Conservation (phyloP, 495 filamentous ascomycete genomes). For the Sabuloglossum arenarium region DNA sequence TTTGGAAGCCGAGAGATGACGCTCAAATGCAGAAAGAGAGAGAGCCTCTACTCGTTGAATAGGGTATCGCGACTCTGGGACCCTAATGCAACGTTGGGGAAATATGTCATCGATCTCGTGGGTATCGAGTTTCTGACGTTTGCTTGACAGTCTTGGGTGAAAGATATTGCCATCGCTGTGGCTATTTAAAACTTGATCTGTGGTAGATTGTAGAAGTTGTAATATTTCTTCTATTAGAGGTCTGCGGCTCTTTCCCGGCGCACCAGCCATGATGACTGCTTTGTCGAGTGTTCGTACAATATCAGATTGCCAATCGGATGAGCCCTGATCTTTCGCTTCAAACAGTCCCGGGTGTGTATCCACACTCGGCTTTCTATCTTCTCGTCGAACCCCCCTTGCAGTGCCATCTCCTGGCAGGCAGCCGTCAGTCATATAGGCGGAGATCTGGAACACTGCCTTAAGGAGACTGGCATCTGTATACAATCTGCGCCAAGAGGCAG, state of each 20-base stretch:
- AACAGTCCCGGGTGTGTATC: background rate
- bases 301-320: background rate
- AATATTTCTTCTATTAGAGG: constrained; percentile 2
- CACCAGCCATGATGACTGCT: constrained; percentile 66
- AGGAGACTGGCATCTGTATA: constrained; percentile 61
- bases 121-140: constrained; percentile 12
- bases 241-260: constrained; percentile 30
- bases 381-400: background rate
- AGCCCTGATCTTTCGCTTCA: background rate
- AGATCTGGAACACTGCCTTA: constrained; percentile 23
- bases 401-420: background rate
- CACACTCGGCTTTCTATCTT: constrained; percentile 11
- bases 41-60: constrained; percentile 14
- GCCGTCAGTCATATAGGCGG: background rate
- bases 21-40: constrained; percentile 42
- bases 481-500: constrained; percentile 50
- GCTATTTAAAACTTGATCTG: background rate
- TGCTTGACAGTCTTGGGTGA: constrained; percentile 1
- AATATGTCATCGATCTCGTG: background rate
- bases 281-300: constrained; percentile 27
- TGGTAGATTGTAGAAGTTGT: background rate
- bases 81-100: background rate
- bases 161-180: background rate
- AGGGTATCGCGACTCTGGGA: background rate
- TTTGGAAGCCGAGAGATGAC: constrained; percentile 26